phyloP scores from a whole-genome alignment of 768 basidiomycete genomes.

The Suillus subaureus region DNA sequence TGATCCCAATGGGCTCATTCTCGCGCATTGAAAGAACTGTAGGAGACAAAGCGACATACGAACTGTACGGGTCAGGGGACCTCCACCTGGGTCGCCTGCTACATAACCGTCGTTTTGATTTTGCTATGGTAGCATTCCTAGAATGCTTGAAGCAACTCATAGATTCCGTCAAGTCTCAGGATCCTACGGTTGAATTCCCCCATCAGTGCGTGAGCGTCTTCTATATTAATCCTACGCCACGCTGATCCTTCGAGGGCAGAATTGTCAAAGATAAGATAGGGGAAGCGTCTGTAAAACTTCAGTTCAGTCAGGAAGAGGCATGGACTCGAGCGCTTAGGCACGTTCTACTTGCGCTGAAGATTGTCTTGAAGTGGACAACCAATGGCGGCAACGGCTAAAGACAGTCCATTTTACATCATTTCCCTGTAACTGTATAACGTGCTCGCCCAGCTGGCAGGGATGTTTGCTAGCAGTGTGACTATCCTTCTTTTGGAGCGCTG shows the following conservation, averaged over 20 bases:
- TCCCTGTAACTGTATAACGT: neutral
- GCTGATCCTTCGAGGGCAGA: constrained; percentile 40
- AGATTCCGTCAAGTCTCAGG: constrained; percentile 80
- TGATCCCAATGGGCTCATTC: constrained; percentile 94
- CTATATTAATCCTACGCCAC: neutral
- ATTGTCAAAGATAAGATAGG: constrained; percentile 95
- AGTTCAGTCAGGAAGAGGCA: constrained; percentile 92
- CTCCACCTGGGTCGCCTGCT: constrained; percentile 84
- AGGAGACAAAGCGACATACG: constrained; percentile 84
- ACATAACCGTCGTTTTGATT: constrained; percentile 94
- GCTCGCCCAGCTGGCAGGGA: neutral
- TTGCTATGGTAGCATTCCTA: constrained; percentile 94
- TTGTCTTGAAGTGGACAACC: constrained; percentile 85
- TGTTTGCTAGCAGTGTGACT: constrained; percentile 16
- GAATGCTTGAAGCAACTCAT: constrained; percentile 93
- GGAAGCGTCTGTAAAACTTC: constrained; percentile 90
- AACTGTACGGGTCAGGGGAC: constrained; percentile 94
- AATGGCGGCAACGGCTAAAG: constrained; percentile 68
- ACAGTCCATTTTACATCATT: neutral
- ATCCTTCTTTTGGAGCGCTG: constrained; percentile 6
- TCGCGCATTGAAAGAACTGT: constrained; percentile 85
- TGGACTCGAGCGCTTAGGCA: constrained; percentile 96
- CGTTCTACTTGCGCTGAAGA: constrained; percentile 86
- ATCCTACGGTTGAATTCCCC: constrained; percentile 74
- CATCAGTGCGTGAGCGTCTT: constrained; percentile 68